These are phyloP conservation scores for Dioscorea dumetorum DNA, from an alignment of 106 monocot species.

Conservation along the genomic window DNA sequence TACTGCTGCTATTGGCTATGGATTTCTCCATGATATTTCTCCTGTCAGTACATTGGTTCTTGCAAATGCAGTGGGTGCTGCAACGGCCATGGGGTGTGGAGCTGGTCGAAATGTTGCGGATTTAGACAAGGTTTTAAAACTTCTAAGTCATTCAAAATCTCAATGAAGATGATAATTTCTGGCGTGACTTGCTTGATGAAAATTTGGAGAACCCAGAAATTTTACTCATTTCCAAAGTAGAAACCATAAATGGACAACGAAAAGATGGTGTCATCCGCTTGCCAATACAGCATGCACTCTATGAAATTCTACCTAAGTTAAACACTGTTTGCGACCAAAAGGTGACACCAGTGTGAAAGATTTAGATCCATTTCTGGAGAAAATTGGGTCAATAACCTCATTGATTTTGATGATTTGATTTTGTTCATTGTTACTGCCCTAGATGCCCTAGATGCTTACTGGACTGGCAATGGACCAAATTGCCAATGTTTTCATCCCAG, in stretches of 20 bases:
- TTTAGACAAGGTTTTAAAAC: slow-evolving; percentile 40
- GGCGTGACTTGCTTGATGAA: slow-evolving; percentile 34
- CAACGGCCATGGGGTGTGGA: slow-evolving; percentile 78
- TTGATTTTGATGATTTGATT: too few relatives aligned
- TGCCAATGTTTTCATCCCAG: too few relatives aligned
- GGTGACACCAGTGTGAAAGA: background rate
- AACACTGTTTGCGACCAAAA: slow-evolving; percentile 5
- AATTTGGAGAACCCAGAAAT: slow-evolving; percentile 9
- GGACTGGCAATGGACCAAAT: too few relatives aligned
- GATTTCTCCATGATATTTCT: slow-evolving; percentile 54
- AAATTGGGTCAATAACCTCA: too few relatives aligned
- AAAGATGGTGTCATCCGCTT: slow-evolving; percentile 10
- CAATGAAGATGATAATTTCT: slow-evolving; percentile 44
- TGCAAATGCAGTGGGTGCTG: slow-evolving; percentile 89
- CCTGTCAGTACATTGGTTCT: slow-evolving; percentile 40
- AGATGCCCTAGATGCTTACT: too few relatives aligned
- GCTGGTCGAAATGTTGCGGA: slow-evolving; percentile 82
- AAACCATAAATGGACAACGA: slow-evolving; percentile 10
- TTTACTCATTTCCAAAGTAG: slow-evolving; percentile 21
- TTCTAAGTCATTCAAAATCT: slow-evolving; percentile 49
- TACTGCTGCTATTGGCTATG: slow-evolving; percentile 76
- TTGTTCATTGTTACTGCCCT: too few relatives aligned
- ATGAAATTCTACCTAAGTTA: slow-evolving; percentile 33
- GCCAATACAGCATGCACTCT: slow-evolving; percentile 26
- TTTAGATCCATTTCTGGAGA: too few relatives aligned